Percentiles rank a stretch among this genome's conserved stretches.
phyloP scores from a whole-genome alignment of 169 alveolate genomes.

The Plasmodium inui region DNA sequence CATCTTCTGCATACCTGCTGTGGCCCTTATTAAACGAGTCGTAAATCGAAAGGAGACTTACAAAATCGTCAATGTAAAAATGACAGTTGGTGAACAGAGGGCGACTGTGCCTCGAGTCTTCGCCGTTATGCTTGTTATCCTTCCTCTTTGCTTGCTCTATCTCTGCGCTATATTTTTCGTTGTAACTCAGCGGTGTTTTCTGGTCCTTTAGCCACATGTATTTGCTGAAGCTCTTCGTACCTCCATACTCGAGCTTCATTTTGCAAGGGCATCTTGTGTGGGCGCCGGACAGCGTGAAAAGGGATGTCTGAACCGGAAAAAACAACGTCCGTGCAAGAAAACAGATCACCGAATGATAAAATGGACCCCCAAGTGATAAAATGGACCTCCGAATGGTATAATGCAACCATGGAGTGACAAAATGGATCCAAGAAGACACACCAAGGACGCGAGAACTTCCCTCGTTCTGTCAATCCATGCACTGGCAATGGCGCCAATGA shows the following conservation, averaged over 20 bases:
- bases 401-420: not conserved
- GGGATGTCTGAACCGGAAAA: not conserved
- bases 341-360: not conserved
- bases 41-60: slow-evolving; percentile 28
- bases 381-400: not conserved
- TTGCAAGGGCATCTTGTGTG: slow-evolving; percentile 1
- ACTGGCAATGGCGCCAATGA: not conserved
- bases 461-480: slow-evolving; percentile 5
- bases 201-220: slow-evolving; percentile 48
- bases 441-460: not conserved
- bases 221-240: slow-evolving; percentile 2
- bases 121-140: not conserved
- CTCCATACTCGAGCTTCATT: slow-evolving; percentile 70
- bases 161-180: slow-evolving; percentile 54
- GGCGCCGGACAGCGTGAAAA: not conserved
- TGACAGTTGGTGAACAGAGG: slow-evolving; percentile 37
- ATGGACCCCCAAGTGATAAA: not conserved
- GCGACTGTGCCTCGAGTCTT: not conserved
- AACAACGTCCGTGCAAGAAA: not conserved
- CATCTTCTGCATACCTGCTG: not conserved
- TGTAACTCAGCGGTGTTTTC: slow-evolving; percentile 30
- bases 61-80: slow-evolving; percentile 73
- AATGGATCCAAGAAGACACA: not conserved
- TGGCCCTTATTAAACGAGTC: slow-evolving; percentile 3
- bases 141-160: slow-evolving; percentile 9